Conservation (phyloP, 176 grass and related monocot species). For the Bromus sterilis region DNA sequence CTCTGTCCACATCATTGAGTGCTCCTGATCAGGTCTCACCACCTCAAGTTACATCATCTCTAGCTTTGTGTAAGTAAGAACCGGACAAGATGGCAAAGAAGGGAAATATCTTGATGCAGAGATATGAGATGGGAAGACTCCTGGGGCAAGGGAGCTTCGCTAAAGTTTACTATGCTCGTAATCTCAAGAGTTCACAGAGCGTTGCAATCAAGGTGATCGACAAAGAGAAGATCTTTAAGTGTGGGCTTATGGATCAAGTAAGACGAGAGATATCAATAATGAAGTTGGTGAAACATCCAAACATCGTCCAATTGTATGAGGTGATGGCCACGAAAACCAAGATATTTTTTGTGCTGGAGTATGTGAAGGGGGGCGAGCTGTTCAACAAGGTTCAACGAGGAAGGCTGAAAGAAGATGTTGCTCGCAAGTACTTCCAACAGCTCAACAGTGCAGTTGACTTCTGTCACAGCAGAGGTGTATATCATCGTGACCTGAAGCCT, state of each 20-base stretch:
- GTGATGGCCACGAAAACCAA: conserved; percentile 93
- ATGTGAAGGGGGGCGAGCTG: conserved; percentile 67
- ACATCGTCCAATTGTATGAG: conserved; percentile 82
- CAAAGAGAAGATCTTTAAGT: conserved; percentile 82
- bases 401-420: conserved; percentile 67
- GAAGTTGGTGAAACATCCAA: conserved; percentile 78
- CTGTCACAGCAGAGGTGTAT: conserved; percentile 78
- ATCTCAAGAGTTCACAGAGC: conserved; percentile 47
- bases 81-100: conserved; percentile 49
- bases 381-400: conserved; percentile 81
- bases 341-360: conserved; percentile 93
- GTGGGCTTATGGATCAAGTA: conserved; percentile 74
- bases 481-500: conserved; percentile 81
- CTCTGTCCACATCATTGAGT: not conserved
- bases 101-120: conserved; percentile 65
- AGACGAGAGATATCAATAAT: conserved; percentile 80
- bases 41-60: not conserved
- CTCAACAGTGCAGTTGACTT: conserved; percentile 79
- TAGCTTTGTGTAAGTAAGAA: not conserved
- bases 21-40: not conserved
- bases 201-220: conserved; percentile 95
- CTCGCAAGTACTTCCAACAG: conserved; percentile 88
- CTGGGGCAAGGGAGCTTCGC: conserved; percentile 92
- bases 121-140: conserved; percentile 71
- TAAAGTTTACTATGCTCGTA: conserved; percentile 76